These are phyloP conservation scores for Metschnikowia hibisci DNA, from an alignment of 805 yeast genomes.

Conservation along the genomic window DNA sequence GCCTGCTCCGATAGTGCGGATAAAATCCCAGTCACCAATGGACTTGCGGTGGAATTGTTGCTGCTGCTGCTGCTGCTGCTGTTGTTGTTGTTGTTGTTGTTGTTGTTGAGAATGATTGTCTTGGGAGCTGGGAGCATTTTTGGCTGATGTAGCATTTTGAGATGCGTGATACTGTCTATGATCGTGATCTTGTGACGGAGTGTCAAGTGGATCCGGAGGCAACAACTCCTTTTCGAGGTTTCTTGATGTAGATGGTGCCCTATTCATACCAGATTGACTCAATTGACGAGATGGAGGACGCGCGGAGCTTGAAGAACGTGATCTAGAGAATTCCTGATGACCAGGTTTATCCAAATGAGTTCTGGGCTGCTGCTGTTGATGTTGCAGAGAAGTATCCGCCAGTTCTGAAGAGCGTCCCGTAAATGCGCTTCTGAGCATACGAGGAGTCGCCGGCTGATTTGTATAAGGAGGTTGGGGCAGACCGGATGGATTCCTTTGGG, in stretches of 20 bases:
- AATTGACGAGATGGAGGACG: slow-evolving; percentile 1
- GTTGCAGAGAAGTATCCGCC: slow-evolving; percentile 3
- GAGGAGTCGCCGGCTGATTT: slow-evolving; percentile 58
- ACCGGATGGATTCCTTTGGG: neutral
- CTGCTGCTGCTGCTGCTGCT: slow-evolving; percentile 20
- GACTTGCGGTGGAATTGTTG: slow-evolving; percentile 74
- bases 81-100: slow-evolving; percentile 25
- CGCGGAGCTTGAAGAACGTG: slow-evolving; percentile 3
- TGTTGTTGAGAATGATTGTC: neutral
- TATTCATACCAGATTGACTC: slow-evolving; percentile 3
- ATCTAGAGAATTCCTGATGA: neutral
- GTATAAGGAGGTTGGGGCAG: slow-evolving; percentile 4
- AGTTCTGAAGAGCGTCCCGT: slow-evolving; percentile 8
- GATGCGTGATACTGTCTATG: neutral
- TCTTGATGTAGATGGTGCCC: neutral
- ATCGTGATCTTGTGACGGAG: neutral
- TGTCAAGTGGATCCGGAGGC: slow-evolving; percentile 14
- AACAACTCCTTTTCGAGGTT: slow-evolving; percentile 11
- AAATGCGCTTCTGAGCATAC: slow-evolving; percentile 57
- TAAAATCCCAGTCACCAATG: slow-evolving; percentile 95
- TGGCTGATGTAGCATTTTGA: neutral
- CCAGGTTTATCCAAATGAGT: neutral
- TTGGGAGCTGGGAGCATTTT: neutral
- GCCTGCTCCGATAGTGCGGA: slow-evolving; percentile 95
- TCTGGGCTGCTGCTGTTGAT: neutral